These are phyloP conservation scores for Venturia oleaginea DNA, from an alignment of 2,329 filamentous ascomycete genomes.

Conservation along the genomic window DNA sequence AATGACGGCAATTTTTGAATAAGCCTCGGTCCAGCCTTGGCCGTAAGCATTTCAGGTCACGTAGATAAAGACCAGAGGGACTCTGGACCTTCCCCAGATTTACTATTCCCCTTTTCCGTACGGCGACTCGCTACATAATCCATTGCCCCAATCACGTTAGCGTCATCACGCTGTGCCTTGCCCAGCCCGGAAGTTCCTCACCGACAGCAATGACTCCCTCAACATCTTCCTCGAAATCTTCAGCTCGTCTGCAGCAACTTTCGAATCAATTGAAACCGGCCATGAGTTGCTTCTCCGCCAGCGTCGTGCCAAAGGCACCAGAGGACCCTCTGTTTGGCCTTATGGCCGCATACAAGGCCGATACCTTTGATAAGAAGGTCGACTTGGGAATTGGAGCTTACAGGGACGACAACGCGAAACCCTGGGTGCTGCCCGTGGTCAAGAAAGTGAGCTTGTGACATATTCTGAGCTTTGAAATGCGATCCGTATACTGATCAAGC, in stretches of 20 bases:
- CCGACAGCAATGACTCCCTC: background rate
- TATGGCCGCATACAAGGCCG: constrained; percentile 77
- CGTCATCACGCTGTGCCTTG: background rate
- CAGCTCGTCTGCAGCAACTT: constrained; percentile 11
- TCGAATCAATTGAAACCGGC: constrained; percentile 11
- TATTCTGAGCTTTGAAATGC: background rate
- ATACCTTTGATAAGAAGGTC: constrained; percentile 69
- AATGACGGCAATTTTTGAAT: background rate
- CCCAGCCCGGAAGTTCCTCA: background rate
- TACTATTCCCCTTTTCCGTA: background rate
- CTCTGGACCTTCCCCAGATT: constrained; percentile 1
- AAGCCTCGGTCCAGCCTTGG: background rate
- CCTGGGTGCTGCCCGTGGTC: constrained; percentile 92
- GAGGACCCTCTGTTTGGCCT: constrained; percentile 93
- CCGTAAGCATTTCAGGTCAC: background rate
- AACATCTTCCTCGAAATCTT: constrained; percentile 1
- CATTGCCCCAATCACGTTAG: background rate
- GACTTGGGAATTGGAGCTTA: constrained; percentile 95
- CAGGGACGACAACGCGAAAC: constrained; percentile 88
- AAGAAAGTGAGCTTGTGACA: constrained; percentile 61
- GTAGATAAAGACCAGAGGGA: background rate
- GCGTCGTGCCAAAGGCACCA: constrained; percentile 77
- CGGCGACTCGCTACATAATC: background rate
- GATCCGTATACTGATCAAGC: background rate
- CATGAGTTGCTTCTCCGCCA: constrained; percentile 62